Base-by-base conservation (phyloP, 176 grass and related monocot genomes). In the Bromus sterilis region DNA sequence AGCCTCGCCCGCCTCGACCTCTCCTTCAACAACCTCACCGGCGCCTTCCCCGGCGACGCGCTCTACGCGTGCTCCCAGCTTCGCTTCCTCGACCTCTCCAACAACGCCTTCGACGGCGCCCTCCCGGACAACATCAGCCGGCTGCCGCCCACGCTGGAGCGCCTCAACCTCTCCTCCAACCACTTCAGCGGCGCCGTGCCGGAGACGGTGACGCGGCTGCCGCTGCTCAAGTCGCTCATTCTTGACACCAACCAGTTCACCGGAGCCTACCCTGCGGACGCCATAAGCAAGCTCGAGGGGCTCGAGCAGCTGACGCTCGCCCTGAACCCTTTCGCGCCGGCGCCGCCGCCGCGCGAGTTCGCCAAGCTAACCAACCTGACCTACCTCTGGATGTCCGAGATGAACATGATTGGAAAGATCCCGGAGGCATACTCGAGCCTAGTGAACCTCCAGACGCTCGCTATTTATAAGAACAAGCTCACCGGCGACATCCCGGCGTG, bases 11-110 rank as follows among this genome's bases (percentile, higher is more conserved):
- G 15, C 69, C 92, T 98, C 56, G 78, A 94, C 72, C 88, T 98
- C 75, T 82, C 86, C 51, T 3, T 59, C 82, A 98, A 98, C 67
- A 37, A 73, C 29, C 74, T 98, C 70, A 36, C 81, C 30, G 81
- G 86, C 42, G 3, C 25, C 4, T 98, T 94, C 70, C 95, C 90
- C 21, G 61, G 75, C 34, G 30, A 82, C 11, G 3, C 31, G 33
- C 92, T 98, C 57, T 93, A 78, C 84, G 0, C 15, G 14, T 98
- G 95, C 64, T 31, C 79, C 37, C n/a, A 20, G 4, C 92, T 98
- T 44, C 23, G 4, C 11, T 75, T 26, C 59, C 79, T 98, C 20
- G 74, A 93, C 66, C 60, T 98, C 65, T 87, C 92, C 39, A 60
- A 82, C 56, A 98, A 98, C 76, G 29, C 6, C 20, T 78, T 98